These are phyloP conservation scores for Phytopythium delawarense DNA, from an alignment of 352 stramenopile species.

Conservation along the genomic window DNA sequence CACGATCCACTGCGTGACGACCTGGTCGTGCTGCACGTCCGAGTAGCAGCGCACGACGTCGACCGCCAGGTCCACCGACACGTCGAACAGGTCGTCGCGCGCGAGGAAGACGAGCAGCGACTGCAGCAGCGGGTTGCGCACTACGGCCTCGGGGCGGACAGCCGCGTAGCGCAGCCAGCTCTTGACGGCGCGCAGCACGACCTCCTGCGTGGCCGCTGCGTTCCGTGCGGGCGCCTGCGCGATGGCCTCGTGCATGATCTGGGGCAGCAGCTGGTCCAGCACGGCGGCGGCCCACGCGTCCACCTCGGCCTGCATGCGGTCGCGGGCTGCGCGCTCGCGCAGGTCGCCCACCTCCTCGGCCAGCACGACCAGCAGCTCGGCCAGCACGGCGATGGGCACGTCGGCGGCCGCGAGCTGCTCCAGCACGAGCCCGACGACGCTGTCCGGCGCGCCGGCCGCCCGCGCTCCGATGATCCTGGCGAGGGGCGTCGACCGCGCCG, in stretches of 20 bases:
- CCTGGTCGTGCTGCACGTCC: conserved; percentile 34
- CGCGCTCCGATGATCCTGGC: background rate
- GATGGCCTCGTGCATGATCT: conserved; percentile 68
- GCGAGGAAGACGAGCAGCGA: conserved; percentile 57
- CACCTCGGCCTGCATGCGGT: conserved; percentile 57
- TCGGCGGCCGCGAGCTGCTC: conserved; percentile 33
- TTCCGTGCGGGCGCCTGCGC: conserved; percentile 18
- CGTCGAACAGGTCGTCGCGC: conserved; percentile 82
- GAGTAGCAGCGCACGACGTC: conserved; percentile 70
- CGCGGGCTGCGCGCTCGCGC: conserved; percentile 34
- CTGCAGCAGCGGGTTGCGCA: conserved; percentile 67
- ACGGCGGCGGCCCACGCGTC: conserved; percentile 53
- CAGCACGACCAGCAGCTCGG: conserved; percentile 60
- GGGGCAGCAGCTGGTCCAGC: conserved; percentile 61
- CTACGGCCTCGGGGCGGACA: conserved; percentile 33
- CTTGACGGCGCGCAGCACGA: conserved; percentile 51
- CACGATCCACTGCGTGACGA: conserved; percentile 74
- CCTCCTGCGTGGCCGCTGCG: conserved; percentile 37
- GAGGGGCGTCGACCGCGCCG: conserved; percentile 2
- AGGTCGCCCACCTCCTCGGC: conserved; percentile 62
- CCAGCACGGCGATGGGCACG: conserved; percentile 34
- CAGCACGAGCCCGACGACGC: conserved; percentile 58
- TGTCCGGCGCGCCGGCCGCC: conserved; percentile 15
- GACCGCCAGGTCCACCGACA: conserved; percentile 75
- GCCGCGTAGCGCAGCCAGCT: conserved; percentile 63